phyloP scores from a whole-genome alignment of 169 alveolate genomes.

The Plasmodium vivax region DNA sequence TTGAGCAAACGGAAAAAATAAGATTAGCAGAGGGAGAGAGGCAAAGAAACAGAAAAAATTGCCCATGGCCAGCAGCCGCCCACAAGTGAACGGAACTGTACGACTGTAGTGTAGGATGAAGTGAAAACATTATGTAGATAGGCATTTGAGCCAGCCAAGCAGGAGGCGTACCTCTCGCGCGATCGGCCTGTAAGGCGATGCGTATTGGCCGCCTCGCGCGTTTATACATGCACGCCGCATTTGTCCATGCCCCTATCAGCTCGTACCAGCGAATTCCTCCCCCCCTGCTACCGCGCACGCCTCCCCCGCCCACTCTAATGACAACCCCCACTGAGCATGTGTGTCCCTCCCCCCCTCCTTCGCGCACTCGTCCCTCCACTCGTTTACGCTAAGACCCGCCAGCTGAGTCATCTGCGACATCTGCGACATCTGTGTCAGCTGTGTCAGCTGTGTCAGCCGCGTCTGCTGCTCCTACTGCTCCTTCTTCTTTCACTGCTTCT shows the following conservation, averaged over 20 bases:
- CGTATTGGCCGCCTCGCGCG: not conserved
- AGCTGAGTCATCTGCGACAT: too few relatives aligned
- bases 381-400: not conserved
- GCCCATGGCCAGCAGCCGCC: not conserved
- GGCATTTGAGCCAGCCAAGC: not conserved
- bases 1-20: not conserved
- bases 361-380: not conserved
- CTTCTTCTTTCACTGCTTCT: not conserved
- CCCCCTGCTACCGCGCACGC: too few relatives aligned
- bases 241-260: not conserved
- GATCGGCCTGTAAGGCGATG: not conserved
- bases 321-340: slow-evolving; percentile 2
- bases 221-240: not conserved
- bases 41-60: not conserved
- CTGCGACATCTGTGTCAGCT: too few relatives aligned
- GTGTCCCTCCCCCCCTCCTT: not conserved
- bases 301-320: slow-evolving; percentile 1
- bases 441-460: too few relatives aligned
- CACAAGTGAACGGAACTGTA: not conserved
- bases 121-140: not conserved
- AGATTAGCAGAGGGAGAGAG: not conserved
- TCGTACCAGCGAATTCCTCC: not conserved
- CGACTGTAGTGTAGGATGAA: not conserved
- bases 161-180: not conserved
- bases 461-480: not conserved